Base-by-base conservation (phyloP, 2,329 filamentous ascomycete species). In the Huntiella savannae region DNA sequence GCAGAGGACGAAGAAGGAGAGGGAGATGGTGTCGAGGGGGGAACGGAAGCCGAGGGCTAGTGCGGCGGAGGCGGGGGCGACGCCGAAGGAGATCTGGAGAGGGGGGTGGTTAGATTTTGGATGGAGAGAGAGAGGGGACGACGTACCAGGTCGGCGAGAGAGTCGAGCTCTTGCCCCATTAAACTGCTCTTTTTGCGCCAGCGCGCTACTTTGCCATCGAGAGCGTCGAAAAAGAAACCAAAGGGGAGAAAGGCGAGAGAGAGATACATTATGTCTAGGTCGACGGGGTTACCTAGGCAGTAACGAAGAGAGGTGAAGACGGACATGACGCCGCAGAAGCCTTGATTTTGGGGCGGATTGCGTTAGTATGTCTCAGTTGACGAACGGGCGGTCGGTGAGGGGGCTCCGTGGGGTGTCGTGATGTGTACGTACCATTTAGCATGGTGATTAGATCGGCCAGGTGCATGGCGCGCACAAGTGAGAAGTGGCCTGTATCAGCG, bases 91-190 rank as follows among this genome's bases (percentile, higher is more conserved):
- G 57, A 98, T 83, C 87, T 95, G 51, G 36, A 19, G 35, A n/a
- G 28, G 10, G 35, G 16, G 3, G 45, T 16, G 28, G 40, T 45
- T 45, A 43, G 22, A 36, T 36, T 15, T 15, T 12, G n/a, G 3
- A n/a, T n/a, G n/a, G n/a, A n/a, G n/a, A n/a, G n/a, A n/a, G n/a
- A n/a, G n/a, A n/a, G n/a, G n/a, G n/a, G n/a, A n/a, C n/a, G 16
- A 19, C 74, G 22, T 79, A 94, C 86, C 69, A 98, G 62, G 60
- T 98, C 91, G 47, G 91, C 91, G 41, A 98, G 70, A 5, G 88
- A 96, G 62, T 98, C 91, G 47, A 98, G 68, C 63, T 98, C 91
- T 63, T 95, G 88, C 10, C 91, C 91, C 88, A 98, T 96, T 59
- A 98, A 69, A 56, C 83, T 92, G 57, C 84, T 91, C 78, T 95